A percentile compares a stretch with the other conserved stretches of the same genome.
These are phyloP conservation scores for Blastocladiella emersonii DNA, from an alignment of 371 early-diverging fungal species.

Conservation along the genomic window DNA sequence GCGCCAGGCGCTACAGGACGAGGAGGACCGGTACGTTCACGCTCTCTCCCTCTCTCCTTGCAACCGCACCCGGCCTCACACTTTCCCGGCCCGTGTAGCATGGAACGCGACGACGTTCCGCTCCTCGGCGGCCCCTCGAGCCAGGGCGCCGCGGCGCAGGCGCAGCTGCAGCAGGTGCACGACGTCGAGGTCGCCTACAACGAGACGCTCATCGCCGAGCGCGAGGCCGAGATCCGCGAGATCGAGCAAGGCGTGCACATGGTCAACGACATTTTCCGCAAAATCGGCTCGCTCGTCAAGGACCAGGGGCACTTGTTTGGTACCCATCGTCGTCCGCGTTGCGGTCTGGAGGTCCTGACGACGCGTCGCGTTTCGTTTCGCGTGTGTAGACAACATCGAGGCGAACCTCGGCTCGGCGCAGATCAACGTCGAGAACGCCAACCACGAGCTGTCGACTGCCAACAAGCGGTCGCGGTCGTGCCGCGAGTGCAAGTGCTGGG, in stretches of 20 bases:
- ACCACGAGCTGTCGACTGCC: conserved; percentile 64
- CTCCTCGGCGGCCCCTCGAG: conserved; percentile 10
- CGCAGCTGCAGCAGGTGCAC: conserved; percentile 53
- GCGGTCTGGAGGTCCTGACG: conserved; percentile 1
- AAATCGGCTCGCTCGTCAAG: conserved; percentile 85
- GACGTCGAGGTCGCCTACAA: conserved; percentile 88
- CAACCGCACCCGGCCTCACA: not conserved
- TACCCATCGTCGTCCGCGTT: conserved; percentile 21
- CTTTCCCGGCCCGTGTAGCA: not conserved
- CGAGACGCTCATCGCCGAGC: conserved; percentile 76
- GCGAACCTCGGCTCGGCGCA: conserved; percentile 69
- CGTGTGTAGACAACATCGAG: conserved; percentile 60
- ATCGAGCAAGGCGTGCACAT: conserved; percentile 85
- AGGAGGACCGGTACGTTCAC: not conserved
- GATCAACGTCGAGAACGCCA: conserved; percentile 60
- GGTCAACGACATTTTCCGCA: conserved; percentile 90
- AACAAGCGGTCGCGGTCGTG: conserved; percentile 63
- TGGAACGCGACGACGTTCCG: conserved; percentile 18
- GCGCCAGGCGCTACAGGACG: not conserved
- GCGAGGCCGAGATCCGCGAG: conserved; percentile 79
- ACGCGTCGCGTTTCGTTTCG: not conserved
- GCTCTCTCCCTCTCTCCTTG: too few relatives aligned
- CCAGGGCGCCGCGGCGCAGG: conserved; percentile 13
- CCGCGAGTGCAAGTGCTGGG: conserved; percentile 66
- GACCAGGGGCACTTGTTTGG: conserved; percentile 88